Evolutionary conservation across 1,284 basidiomycete species (phyloP), one percentile per base, ranked within the genome.

Genomic region (Puccinia coronata): DNA sequence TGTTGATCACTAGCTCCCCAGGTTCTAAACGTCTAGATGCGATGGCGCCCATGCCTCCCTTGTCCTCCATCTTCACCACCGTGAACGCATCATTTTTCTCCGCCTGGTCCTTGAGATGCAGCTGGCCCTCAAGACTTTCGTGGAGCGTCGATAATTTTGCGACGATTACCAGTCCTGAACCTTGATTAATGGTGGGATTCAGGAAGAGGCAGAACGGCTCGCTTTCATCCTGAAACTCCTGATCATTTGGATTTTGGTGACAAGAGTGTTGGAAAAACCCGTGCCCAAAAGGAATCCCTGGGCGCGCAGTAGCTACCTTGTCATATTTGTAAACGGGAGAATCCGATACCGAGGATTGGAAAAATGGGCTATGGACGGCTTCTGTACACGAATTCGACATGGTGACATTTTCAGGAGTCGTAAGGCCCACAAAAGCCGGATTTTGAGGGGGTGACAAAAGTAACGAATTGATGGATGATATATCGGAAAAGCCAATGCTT

Each of bases 61-160:
- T 79, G 8, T 71, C 31, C 4, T 49, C 49, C 77, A 79, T 79
- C 39, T 79, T 41, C 16, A 79, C 67, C n/a, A 79, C 77, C n/a
- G 36, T 47, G 49, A 79, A 70, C 39, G 65, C 43, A 9, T 59
- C 43, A 31, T 41, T 59, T 57, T 25, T 49, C 28, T 28, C 51
- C 25, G 59, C n/a, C 12, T 79, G 31, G 49, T 57, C 23, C 8
- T 18, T 57, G 14, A 79, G 61, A 25, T 59, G 9, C 9, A 74
- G 53, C 31, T 43, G 49, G 51, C 3, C 39, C 8, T 74, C 25
- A 23, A 74, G 53, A n/a, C 72, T 74, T 28, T 74, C 72, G 20
- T n/a, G 2, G 2, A 74, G 31, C 47, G 61, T 53, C 41, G 59
- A 34, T 11, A 31, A 8, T 49, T 49, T 67, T 12, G 75, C 25